Evolutionary conservation across 805 yeast genomes (phyloP).

Genomic region (Scheffersomyces ergatensis): DNA sequence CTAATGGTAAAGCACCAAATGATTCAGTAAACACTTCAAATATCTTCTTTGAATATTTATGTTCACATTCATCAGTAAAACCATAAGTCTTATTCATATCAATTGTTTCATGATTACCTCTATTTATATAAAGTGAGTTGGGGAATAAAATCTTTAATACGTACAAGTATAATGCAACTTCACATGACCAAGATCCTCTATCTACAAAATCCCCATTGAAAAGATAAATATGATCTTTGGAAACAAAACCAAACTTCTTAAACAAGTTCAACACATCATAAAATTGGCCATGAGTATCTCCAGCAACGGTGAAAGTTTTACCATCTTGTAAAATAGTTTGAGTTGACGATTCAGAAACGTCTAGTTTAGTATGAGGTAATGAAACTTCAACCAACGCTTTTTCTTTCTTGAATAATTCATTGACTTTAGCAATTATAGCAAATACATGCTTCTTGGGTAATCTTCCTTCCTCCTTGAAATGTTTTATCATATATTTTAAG

Average conservation of each 20-base stretch:
- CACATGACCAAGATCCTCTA: conserved; percentile 98
- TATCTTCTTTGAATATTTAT: conserved; percentile 77
- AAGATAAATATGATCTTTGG: conserved; percentile 65
- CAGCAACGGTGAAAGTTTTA: conserved; percentile 77
- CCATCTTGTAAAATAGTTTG: conserved; percentile 24
- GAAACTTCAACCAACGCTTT: conserved; percentile 73
- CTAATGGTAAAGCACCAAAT: conserved; percentile 82
- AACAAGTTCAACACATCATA: conserved; percentile 85
- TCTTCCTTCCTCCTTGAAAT: conserved; percentile 71
- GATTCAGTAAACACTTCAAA: conserved; percentile 84
- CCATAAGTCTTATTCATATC: conserved; percentile 98
- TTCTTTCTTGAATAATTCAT: conserved; percentile 62
- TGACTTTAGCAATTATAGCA: conserved; percentile 74
- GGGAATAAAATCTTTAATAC: conserved; percentile 79
- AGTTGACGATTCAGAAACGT: conserved; percentile 10
- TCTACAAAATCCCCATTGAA: conserved; percentile 98
- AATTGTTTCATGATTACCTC: conserved; percentile 96
- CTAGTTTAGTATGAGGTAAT: conserved; percentile 30
- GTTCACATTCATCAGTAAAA: conserved; percentile 92
- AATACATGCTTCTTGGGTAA: conserved; percentile 81
- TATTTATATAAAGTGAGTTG: conserved; percentile 63
- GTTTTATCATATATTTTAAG: conserved; percentile 60
- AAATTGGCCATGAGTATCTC: conserved; percentile 97
- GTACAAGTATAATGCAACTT: conserved; percentile 81
- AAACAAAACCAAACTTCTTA: conserved; percentile 67